Evolutionary conservation across 805 yeast species (phyloP).

Genomic region (Metschnikowia dekortorum): DNA sequence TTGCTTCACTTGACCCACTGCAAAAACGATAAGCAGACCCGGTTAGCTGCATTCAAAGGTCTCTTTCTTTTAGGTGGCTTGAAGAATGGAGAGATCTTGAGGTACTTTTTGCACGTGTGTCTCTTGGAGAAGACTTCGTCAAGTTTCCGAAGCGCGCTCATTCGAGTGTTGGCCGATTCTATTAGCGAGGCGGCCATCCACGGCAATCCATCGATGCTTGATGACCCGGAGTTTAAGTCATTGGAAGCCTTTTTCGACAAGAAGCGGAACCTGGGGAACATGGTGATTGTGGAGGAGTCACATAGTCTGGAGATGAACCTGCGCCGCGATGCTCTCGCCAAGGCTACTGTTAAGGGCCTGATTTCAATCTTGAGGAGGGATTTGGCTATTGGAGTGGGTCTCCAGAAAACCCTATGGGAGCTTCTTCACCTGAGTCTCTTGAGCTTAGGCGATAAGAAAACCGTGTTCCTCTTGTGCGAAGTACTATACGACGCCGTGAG

Average conservation of each 20-base stretch:
- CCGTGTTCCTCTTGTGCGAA: slow-evolving; percentile 59
- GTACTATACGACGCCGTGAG: slow-evolving; percentile 62
- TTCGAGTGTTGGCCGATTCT: slow-evolving; percentile 44
- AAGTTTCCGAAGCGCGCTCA: slow-evolving; percentile 47
- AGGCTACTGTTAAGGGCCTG: slow-evolving; percentile 61
- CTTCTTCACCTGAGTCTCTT: slow-evolving; percentile 58
- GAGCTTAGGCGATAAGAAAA: slow-evolving; percentile 55
- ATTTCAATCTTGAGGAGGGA: slow-evolving; percentile 61
- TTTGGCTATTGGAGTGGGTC: slow-evolving; percentile 51
- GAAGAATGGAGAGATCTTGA: slow-evolving; percentile 55
- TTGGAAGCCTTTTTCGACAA: slow-evolving; percentile 23
- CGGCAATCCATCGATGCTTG: slow-evolving; percentile 54
- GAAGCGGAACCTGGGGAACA: slow-evolving; percentile 26
- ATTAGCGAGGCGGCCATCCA: slow-evolving; percentile 65
- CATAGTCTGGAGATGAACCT: slow-evolving; percentile 39
- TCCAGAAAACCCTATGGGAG: slow-evolving; percentile 63
- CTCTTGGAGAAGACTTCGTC: slow-evolving; percentile 49
- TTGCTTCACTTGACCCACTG: slow-evolving; percentile 49
- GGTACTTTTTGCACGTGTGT: slow-evolving; percentile 56
- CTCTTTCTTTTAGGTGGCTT: slow-evolving; percentile 73
- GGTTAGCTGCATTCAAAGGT: slow-evolving; percentile 67
- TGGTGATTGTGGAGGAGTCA: slow-evolving; percentile 58
- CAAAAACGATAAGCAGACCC: slow-evolving; percentile 45
- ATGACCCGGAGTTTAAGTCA: slow-evolving; percentile 59
- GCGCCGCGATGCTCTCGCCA: slow-evolving; percentile 62